These are phyloP conservation scores for Candida silvicultrix DNA, from an alignment of 805 yeast species.

Conservation along the genomic window DNA sequence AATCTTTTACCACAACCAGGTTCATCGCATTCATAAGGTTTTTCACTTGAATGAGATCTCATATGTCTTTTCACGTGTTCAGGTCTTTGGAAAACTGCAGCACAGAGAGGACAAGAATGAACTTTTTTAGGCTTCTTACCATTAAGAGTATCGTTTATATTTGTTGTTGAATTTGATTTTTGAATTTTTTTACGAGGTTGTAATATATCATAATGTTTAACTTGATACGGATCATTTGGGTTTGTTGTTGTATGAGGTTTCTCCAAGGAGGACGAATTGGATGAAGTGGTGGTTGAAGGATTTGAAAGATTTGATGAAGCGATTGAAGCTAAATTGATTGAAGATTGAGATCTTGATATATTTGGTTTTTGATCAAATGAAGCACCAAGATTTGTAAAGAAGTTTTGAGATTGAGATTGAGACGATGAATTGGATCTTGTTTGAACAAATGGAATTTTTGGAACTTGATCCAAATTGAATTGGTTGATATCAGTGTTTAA, in stretches of 20 bases:
- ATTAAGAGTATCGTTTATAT: conserved; percentile 14
- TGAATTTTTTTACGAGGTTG: conserved; percentile 16
- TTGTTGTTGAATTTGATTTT: conserved; percentile 15
- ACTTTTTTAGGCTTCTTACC: conserved; percentile 41
- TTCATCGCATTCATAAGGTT: conserved; percentile 64
- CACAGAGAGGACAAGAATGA: conserved; percentile 62
- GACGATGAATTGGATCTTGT: background rate
- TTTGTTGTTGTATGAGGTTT: background rate
- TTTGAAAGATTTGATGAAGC: too few species aligned
- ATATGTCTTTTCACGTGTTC: conserved; percentile 73
- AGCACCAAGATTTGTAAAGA: background rate
- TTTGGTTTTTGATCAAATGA: background rate
- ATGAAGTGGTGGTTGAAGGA: conserved; percentile 40
- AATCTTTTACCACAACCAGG: conserved; percentile 64
- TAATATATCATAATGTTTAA: conserved; percentile 19
- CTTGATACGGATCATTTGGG: conserved; percentile 3
- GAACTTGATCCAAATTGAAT: background rate
- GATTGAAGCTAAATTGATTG: conserved; percentile 48
- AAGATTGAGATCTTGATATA: conserved; percentile 39
- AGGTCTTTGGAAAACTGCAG: conserved; percentile 57
- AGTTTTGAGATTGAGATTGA: background rate
- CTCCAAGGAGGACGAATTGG: conserved; percentile 5
- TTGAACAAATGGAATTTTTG: background rate
- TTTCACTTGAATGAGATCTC: conserved; percentile 70
- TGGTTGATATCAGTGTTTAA: conserved; percentile 2